Evolutionary conservation across 2,329 filamentous ascomycete species (phyloP).

Genomic region (Fusarium sp.): DNA sequence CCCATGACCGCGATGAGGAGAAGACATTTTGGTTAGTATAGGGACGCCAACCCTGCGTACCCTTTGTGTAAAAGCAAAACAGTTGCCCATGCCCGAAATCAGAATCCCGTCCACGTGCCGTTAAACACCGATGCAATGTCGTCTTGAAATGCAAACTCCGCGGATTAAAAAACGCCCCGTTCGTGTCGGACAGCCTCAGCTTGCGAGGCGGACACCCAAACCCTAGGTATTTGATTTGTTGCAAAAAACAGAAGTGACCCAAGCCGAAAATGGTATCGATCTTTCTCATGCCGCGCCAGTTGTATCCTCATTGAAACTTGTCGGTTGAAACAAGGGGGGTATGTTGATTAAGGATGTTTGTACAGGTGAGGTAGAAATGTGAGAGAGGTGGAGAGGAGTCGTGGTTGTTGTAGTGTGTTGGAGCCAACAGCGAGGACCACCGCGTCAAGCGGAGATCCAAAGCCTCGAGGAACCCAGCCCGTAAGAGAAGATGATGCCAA

Average conservation of each 20-base stretch:
- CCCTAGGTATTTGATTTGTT: constrained; percentile 46
- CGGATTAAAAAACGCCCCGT: constrained; percentile 49
- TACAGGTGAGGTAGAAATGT: constrained; percentile 55
- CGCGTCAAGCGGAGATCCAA: constrained; percentile 44
- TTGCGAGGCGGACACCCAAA: constrained; percentile 49
- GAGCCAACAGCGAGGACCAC: constrained; percentile 47
- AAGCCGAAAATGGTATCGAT: constrained; percentile 61
- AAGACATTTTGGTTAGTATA: constrained; percentile 49
- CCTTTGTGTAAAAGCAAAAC: constrained; percentile 47
- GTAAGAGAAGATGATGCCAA: constrained; percentile 58
- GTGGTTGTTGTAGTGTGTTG: constrained; percentile 40
- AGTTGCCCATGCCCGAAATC: constrained; percentile 46
- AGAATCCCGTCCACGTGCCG: constrained; percentile 40
- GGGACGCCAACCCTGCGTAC: constrained; percentile 42
- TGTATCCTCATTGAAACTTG: constrained; percentile 50
- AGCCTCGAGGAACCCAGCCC: constrained; percentile 55
- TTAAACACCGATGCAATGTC: constrained; percentile 62
- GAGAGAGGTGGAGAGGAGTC: constrained; percentile 22
- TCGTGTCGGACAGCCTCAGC: constrained; percentile 57
- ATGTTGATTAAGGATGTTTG: constrained; percentile 64
- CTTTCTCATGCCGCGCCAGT: constrained; percentile 57
- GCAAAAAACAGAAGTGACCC: constrained; percentile 44
- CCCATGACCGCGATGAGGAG: constrained; percentile 52
- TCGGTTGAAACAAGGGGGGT: constrained; percentile 49
- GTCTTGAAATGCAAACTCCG: constrained; percentile 59